Percentiles rank a stretch among this genome's conserved stretches.
Evolutionary conservation across 2,329 filamentous ascomycete genomes (phyloP).

Genomic region (Penicillium sp.): DNA sequence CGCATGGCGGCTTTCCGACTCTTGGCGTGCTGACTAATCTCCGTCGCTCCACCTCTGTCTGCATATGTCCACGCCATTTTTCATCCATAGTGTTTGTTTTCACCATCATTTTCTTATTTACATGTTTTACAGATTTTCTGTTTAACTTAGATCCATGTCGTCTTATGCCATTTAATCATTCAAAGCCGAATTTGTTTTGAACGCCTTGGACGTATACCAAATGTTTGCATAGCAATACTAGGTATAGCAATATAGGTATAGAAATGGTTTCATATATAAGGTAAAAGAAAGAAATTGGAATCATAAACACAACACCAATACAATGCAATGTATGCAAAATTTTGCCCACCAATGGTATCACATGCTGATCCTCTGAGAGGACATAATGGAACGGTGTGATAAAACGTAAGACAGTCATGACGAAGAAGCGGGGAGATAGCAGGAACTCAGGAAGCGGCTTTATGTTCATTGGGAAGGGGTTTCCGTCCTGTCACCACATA

Average conservation of each 20-base stretch:
- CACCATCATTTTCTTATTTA: not conserved
- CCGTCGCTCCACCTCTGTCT: not conserved
- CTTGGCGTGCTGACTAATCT: constrained; percentile 28
- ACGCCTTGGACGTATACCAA: not conserved
- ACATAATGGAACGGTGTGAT: constrained; percentile 12
- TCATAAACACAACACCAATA: constrained; percentile 20
- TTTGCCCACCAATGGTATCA: constrained; percentile 27
- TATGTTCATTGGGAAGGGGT: constrained; percentile 23
- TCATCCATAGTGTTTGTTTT: not conserved
- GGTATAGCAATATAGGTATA: not conserved
- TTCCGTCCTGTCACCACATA: constrained; percentile 41
- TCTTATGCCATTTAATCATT: not conserved
- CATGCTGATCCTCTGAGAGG: constrained; percentile 27
- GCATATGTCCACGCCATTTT: not conserved
- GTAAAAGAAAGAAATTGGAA: constrained; percentile 1
- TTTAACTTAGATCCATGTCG: not conserved
- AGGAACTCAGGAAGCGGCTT: constrained; percentile 9
- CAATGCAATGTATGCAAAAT: constrained; percentile 25
- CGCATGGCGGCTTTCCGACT: constrained; percentile 14
- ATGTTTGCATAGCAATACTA: not conserved
- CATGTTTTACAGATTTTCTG: not conserved
- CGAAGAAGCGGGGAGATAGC: not conserved
- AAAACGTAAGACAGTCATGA: constrained; percentile 11
- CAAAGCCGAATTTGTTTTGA: not conserved
- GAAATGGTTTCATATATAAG: not conserved